Conservation (phyloP, 2,329 filamentous ascomycete species). For the Didymella segeticola region DNA sequence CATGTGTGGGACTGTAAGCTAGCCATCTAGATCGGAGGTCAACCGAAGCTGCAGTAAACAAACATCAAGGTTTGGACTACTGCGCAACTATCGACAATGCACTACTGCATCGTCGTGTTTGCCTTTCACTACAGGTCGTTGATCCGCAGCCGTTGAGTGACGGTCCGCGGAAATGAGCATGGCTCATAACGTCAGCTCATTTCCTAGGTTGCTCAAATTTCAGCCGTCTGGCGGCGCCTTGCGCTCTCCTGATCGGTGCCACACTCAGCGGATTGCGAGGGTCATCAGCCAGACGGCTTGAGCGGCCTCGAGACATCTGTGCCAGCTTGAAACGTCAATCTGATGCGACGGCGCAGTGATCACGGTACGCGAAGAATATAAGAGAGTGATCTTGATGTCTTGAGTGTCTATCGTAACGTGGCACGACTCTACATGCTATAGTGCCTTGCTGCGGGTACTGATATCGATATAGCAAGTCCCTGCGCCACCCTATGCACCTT, state of each 20-base stretch:
- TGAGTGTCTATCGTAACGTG: neutral
- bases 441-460: neutral
- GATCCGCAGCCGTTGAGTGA: conserved; percentile 8
- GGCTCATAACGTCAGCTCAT: conserved; percentile 1
- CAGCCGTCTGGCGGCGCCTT: conserved; percentile 10
- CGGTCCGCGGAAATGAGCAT: conserved; percentile 6
- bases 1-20: conserved; percentile 6
- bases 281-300: neutral
- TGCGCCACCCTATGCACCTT: conserved; percentile 24
- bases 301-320: neutral
- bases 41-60: conserved; percentile 6
- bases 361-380: neutral
- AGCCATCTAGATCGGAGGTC: neutral
- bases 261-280: neutral
- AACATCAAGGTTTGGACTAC: conserved; percentile 8
- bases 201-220: neutral
- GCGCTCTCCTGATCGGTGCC: conserved; percentile 1
- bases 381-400: neutral
- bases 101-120: conserved; percentile 1
- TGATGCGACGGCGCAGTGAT: neutral
- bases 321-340: conserved; percentile 1
- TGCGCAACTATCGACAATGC: conserved; percentile 5
- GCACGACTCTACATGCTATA: neutral
- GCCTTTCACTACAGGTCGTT: neutral
- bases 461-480: neutral